Base-by-base conservation (phyloP, 768 basidiomycete species). In the Naganishia friedmannii region DNA sequence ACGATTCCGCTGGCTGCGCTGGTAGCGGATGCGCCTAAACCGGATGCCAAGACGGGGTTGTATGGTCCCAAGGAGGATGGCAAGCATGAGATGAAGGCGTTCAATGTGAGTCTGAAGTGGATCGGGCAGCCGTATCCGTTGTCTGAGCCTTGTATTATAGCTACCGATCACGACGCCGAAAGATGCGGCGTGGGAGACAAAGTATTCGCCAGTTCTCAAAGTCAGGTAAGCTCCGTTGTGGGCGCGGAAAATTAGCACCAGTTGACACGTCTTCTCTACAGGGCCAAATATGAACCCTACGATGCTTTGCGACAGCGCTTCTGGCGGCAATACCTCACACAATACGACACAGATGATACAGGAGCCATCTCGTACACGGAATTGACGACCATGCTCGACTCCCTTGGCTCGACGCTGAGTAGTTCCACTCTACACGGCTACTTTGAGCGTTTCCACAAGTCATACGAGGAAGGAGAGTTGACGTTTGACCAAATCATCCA, bases 251-350 rank as follows among this genome's bases (percentile, higher is more conserved):
- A n/a, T 39, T 26, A 34, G 23, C 65, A 54, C 19, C 46, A 37
- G 26, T 51, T 65, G 23, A 75, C 76, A 57, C 65, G 72, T 21
- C n/a, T 72, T 67, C 17, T 55, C 32, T 55, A 8, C 73, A 90
- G 91, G 28, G 95, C 94, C 12, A 95, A 90, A 81, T 99, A 93
- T 81, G 93, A 96, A 77, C 92, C 96, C 0, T 99, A 98, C 77
- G 91, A 89, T 70, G 90, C 91, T 19, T 86, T 95, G 10, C 90
- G 92, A 0, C 92, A 93, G 76, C 87, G 86, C 2, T 93, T 94
- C 84, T 96, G 93, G 93, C 84, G 87, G 1, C 88, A 90, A 73
- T 93, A 92, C 79, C 85, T 95, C 48, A 86, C 86, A 63, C 90
- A 94, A 74, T 98, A 97, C 81, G 94, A 96, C 74, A 86, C 88